phyloP scores from a whole-genome alignment of 768 basidiomycete species.

The Pulveroboletus sp. region DNA sequence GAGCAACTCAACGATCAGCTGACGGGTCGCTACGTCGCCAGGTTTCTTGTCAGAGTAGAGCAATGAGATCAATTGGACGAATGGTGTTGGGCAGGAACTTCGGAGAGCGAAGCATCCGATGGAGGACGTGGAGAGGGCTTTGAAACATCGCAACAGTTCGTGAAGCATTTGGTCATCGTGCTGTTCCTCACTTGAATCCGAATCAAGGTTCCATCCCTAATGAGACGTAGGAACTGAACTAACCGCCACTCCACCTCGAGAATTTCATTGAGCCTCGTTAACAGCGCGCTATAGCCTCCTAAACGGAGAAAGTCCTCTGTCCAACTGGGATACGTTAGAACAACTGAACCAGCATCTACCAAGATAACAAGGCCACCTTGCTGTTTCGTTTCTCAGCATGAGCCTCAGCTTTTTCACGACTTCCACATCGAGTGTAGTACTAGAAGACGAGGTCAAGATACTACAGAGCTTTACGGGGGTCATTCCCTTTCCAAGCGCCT shows the following conservation, averaged over 20 bases:
- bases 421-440: slow-evolving; percentile 76
- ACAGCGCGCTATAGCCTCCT: slow-evolving; percentile 81
- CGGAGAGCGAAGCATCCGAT: slow-evolving; percentile 88
- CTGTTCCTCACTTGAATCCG: slow-evolving; percentile 79
- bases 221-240: slow-evolving; percentile 21
- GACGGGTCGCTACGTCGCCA: slow-evolving; percentile 85
- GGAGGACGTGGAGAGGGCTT: slow-evolving; percentile 85
- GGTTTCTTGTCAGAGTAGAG: slow-evolving; percentile 98
- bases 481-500: slow-evolving; percentile 46
- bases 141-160: slow-evolving; percentile 89
- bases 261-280: slow-evolving; percentile 84
- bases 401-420: slow-evolving; percentile 83
- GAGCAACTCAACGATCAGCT: slow-evolving; percentile 85
- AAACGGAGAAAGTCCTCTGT: slow-evolving; percentile 77
- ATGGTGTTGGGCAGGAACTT: slow-evolving; percentile 85
- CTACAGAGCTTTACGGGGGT: slow-evolving; percentile 65
- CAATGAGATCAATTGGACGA: slow-evolving; percentile 73
- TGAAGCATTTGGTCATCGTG: slow-evolving; percentile 94
- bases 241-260: slow-evolving; percentile 97
- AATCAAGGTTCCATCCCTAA: slow-evolving; percentile 6
- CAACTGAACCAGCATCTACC: background rate
- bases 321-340: slow-evolving; percentile 54
- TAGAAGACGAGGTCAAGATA: slow-evolving; percentile 62
- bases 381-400: slow-evolving; percentile 86
- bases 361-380: slow-evolving; percentile 46